Percentiles rank a stretch among this genome's conserved stretches.
Conservation (phyloP, 352 stramenopile species). For the Pythium dissimile region DNA sequence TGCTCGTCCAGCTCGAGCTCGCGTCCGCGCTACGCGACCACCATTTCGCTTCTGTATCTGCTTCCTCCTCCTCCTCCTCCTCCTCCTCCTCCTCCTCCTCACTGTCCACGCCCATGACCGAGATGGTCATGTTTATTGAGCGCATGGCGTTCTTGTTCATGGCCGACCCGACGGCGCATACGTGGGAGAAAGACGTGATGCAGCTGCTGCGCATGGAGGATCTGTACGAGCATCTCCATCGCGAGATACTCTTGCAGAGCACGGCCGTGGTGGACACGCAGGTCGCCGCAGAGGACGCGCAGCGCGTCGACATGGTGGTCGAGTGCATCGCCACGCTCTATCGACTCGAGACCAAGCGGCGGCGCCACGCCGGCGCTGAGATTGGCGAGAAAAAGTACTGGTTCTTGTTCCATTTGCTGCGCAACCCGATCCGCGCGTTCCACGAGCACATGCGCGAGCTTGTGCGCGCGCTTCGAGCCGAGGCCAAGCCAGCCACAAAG, state of each 20-base stretch:
- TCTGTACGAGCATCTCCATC: constrained; percentile 37
- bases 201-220: constrained; percentile 48
- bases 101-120: constrained; percentile 16
- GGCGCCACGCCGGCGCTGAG: constrained; percentile 25
- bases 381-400: constrained; percentile 54
- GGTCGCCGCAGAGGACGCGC: background rate
- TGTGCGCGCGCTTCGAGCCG: background rate
- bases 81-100: background rate
- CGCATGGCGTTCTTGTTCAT: constrained; percentile 42
- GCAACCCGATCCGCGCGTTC: constrained; percentile 37
- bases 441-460: constrained; percentile 29
- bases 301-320: constrained; percentile 16
- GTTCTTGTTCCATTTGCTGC: constrained; percentile 38
- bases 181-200: constrained; percentile 47
- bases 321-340: constrained; percentile 44
- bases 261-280: background rate
- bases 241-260: constrained; percentile 23
- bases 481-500: background rate
- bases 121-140: constrained; percentile 37
- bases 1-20: constrained; percentile 31
- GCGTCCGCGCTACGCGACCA: constrained; percentile 18
- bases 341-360: constrained; percentile 44
- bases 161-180: constrained; percentile 24
- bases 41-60: constrained; percentile 21
- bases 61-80: constrained; percentile 14